Percentiles rank a stretch among this genome's conserved stretches.
Conservation (phyloP, 2,329 filamentous ascomycete genomes). For the Diaporthe citrichinensis region DNA sequence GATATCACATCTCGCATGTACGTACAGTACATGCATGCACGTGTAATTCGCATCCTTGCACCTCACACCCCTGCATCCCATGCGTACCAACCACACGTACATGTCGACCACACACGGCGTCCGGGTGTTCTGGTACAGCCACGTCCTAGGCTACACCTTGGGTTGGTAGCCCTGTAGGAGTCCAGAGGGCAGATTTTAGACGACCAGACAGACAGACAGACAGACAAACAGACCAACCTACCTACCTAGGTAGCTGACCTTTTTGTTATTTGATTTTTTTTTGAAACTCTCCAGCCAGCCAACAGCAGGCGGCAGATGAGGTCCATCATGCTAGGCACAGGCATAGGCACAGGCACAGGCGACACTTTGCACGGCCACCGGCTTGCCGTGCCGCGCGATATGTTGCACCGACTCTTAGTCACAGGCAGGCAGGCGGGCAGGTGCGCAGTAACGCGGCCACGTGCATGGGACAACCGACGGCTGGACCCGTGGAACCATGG, state of each 20-base stretch:
- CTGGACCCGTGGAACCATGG: conserved; percentile 21
- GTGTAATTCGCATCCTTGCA: background rate
- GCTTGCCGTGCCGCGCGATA: background rate
- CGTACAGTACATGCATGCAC: background rate
- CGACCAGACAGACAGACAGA: background rate
- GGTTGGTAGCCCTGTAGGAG: background rate
- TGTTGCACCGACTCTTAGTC: background rate
- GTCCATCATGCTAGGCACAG: background rate
- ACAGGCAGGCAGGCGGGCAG: background rate
- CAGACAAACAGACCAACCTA: background rate
- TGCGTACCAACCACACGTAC: background rate
- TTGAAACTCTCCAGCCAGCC: background rate
- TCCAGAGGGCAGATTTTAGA: background rate
- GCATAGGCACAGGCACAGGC: conserved; percentile 14
- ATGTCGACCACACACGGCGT: background rate
- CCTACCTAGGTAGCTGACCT: background rate
- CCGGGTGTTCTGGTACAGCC: background rate
- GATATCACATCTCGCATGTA: background rate
- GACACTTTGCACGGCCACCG: background rate
- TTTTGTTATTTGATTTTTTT: no score
- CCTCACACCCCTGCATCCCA: background rate
- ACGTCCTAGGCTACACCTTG: background rate
- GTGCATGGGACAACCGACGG: conserved; percentile 12
- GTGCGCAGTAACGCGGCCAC: background rate
- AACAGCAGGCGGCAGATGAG: background rate